These are phyloP conservation scores for Aspergillus nomiae DNA, from an alignment of 2,329 filamentous ascomycete genomes.

Conservation along the genomic window DNA sequence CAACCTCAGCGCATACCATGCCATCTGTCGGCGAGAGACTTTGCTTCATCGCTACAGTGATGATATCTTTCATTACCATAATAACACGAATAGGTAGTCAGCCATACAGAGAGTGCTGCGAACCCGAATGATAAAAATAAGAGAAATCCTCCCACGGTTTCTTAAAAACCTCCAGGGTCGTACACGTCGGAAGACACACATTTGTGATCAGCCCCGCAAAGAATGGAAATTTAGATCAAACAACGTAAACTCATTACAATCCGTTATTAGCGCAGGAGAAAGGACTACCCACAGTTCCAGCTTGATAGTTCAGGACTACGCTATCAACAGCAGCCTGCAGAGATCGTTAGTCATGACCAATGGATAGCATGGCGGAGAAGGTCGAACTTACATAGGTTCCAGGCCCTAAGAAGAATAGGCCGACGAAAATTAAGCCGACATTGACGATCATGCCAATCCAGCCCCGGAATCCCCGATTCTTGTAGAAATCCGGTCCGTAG, in stretches of 20 bases:
- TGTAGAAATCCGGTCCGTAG: conserved; percentile 43
- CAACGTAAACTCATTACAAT: conserved; percentile 27
- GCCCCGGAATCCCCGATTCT: conserved; percentile 43
- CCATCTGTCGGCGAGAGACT: not conserved
- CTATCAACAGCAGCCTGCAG: conserved; percentile 45
- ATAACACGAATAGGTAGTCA: not conserved
- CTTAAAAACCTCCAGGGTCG: not conserved
- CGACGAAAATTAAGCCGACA: conserved; percentile 69
- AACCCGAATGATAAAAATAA: not conserved
- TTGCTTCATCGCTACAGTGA: not conserved
- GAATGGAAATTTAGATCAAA: conserved; percentile 10
- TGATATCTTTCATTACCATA: not conserved
- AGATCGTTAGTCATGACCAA: conserved; percentile 7
- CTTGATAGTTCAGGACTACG: conserved; percentile 67
- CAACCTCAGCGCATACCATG: not conserved
- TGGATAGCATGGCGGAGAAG: conserved; percentile 42
- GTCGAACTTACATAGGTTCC: conserved; percentile 69
- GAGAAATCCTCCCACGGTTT: not conserved
- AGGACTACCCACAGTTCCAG: conserved; percentile 65
- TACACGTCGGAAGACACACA: conserved; percentile 5
- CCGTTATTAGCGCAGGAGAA: conserved; percentile 68
- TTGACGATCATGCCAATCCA: conserved; percentile 61
- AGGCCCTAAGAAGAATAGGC: conserved; percentile 76
- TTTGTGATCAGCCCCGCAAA: not conserved
- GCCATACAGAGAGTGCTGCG: not conserved